These are phyloP conservation scores for Arctium minus DNA, from an alignment of 129 eudicot genomes.

Conservation along the genomic window DNA sequence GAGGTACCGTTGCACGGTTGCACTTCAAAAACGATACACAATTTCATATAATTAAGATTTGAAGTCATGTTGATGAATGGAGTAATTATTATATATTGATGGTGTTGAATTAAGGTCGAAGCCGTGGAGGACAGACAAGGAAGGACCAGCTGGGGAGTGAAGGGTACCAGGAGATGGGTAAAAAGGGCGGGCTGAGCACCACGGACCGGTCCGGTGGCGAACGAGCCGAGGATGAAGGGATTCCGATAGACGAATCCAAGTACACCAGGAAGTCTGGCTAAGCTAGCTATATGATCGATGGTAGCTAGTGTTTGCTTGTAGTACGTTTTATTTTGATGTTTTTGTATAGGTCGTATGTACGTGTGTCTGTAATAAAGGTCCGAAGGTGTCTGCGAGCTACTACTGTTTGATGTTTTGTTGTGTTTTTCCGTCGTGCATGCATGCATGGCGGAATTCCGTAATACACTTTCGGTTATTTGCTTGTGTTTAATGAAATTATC, in stretches of 20 bases:
- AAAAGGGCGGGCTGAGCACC: conserved; percentile 42
- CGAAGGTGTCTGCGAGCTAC: background rate
- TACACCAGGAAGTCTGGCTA: conserved; percentile 1
- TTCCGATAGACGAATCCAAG: conserved; percentile 34
- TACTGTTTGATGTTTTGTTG: background rate
- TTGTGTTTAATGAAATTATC: background rate
- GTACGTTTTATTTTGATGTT: background rate
- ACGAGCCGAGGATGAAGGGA: conserved; percentile 27
- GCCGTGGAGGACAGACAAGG: conserved; percentile 44
- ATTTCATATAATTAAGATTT: too few relatives aligned
- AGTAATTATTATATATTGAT: background rate
- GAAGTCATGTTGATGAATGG: too few relatives aligned
- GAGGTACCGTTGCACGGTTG: too few relatives aligned
- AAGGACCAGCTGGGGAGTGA: conserved; percentile 41
- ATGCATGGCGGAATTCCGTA: background rate
- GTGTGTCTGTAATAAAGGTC: background rate
- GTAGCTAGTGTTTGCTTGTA: background rate
- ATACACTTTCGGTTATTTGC: background rate
- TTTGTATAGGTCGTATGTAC: background rate
- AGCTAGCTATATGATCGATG: background rate
- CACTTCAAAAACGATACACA: too few relatives aligned
- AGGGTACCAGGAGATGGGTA: conserved; percentile 50
- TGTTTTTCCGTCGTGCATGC: background rate
- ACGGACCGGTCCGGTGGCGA: conserved; percentile 25
- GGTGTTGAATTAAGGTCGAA: conserved; percentile 21